These are phyloP conservation scores for Penicillium nordicum DNA, from an alignment of 2,329 filamentous ascomycete species.

Conservation along the genomic window DNA sequence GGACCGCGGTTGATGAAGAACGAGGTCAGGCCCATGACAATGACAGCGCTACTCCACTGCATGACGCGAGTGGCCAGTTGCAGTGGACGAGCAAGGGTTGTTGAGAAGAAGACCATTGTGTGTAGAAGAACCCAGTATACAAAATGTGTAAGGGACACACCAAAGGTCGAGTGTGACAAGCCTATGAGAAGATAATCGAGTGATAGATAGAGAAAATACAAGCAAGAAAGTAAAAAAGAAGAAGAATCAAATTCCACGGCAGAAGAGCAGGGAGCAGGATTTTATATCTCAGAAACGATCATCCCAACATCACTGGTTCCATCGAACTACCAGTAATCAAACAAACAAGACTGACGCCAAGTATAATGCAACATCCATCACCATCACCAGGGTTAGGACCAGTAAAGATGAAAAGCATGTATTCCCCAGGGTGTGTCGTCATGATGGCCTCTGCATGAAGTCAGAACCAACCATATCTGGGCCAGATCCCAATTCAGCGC, in stretches of 20 bases:
- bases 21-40: slow-evolving; percentile 25
- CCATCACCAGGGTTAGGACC: slow-evolving; percentile 5
- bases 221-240: not conserved
- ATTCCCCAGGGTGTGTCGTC: slow-evolving; percentile 29
- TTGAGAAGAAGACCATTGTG: slow-evolving; percentile 25
- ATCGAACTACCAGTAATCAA: not conserved
- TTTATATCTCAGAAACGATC: slow-evolving; percentile 2
- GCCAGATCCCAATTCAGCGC: slow-evolving; percentile 1
- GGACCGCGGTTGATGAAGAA: slow-evolving; percentile 19
- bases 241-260: not conserved
- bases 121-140: not conserved
- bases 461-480: slow-evolving; percentile 4
- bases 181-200: not conserved
- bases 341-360: slow-evolving; percentile 15
- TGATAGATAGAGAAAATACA: not conserved
- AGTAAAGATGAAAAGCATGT: slow-evolving; percentile 5
- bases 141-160: not conserved
- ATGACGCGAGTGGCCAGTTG: slow-evolving; percentile 25
- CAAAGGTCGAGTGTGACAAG: not conserved
- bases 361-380: slow-evolving; percentile 2
- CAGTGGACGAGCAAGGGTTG: slow-evolving; percentile 28
- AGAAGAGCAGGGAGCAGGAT: not conserved
- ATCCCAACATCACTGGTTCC: not conserved
- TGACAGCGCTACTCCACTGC: slow-evolving; percentile 25
- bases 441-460: slow-evolving; percentile 27